Base-by-base conservation (phyloP, 1,139 yeast genomes). In the Candida sp. region DNA sequence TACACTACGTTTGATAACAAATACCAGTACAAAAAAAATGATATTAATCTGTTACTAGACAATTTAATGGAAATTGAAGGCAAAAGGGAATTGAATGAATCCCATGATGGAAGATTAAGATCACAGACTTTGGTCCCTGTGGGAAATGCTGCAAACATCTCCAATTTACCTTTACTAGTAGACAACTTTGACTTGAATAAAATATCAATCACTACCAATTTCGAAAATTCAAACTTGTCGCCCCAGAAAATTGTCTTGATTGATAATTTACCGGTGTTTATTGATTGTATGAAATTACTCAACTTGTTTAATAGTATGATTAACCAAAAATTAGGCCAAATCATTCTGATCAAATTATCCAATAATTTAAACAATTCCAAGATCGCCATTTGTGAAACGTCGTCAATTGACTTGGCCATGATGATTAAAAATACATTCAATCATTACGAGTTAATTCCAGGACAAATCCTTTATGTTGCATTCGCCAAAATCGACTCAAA, bases 381-480 rank as follows among this genome's bases (percentile, higher is more conserved):
- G 44, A 53, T 72, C 55, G 95, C 95, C 0, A 73, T 89, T 49
- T 84, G 87, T 29, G 95, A 87, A 61, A 90, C 88, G 63, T 72
- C 78, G 4, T 70, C 75, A 33, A 67, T 86, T 11, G 96, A 88
- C 39, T 70, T 82, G 35, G 96, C 98, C 9, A 81, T 87, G 74
- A 77, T 75, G 38, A 88, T 96, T 40, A 84, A 84, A 56, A 85
- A 87, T 4, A 80, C 75, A 40, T 77, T 90, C 56, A 87, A 86
- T 56, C 95, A 90, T 50, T 81, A 84, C 53, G 97, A 91, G 58
- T 72, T 93, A 35, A 79, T 83, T 48, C 86, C 91, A 1, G 96
- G 96, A 1, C 70, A 74, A 37, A 73, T 79, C 25, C 76, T 87
- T 57, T 72, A 78, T 43, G 82, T 82, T 39, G 84, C 86, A 0